Evolutionary conservation across 2,329 filamentous ascomycete species (phyloP).

Genomic region (Neocucurbitaria cava): DNA sequence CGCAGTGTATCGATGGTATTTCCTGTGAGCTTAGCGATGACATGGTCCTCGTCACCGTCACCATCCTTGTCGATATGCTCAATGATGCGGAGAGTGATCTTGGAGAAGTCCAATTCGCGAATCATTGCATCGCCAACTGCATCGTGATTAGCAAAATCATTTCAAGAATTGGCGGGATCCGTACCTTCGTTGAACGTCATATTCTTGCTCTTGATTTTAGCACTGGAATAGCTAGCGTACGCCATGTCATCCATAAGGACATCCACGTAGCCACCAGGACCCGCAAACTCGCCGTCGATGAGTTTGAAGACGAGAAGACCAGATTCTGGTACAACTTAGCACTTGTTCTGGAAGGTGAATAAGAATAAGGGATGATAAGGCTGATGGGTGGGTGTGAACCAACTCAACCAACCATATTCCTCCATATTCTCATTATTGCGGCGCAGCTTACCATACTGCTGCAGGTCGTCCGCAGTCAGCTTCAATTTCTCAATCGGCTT

Average conservation of each 20-base stretch:
- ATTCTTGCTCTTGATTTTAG: constrained; percentile 72
- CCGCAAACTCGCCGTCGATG: constrained; percentile 84
- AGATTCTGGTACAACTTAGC: constrained; percentile 68
- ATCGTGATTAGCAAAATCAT: constrained; percentile 27
- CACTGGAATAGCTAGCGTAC: constrained; percentile 86
- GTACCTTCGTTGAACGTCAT: constrained; percentile 82
- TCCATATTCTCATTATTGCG: constrained; percentile 17
- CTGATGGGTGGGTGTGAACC: constrained; percentile 26
- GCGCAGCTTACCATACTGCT: constrained; percentile 70
- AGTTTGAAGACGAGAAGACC: constrained; percentile 94
- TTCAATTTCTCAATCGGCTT: constrained; percentile 76
- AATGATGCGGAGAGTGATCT: constrained; percentile 84
- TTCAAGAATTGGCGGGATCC: constrained; percentile 20
- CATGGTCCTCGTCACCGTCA: constrained; percentile 72
- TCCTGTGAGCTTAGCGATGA: constrained; percentile 81
- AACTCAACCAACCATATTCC: constrained; percentile 33
- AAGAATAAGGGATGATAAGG: constrained; percentile 26
- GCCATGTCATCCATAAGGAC: constrained; percentile 94
- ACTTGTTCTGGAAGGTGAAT: not conserved
- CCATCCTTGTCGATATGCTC: constrained; percentile 79
- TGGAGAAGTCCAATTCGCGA: constrained; percentile 95
- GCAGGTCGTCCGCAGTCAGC: constrained; percentile 79
- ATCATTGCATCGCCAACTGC: constrained; percentile 89
- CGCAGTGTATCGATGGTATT: constrained; percentile 87
- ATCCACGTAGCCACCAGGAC: constrained; percentile 79